A percentile compares a stretch with the other conserved stretches of the same genome.
Conservation (phyloP, 2,329 filamentous ascomycete species). For the Onygenales sp. region DNA sequence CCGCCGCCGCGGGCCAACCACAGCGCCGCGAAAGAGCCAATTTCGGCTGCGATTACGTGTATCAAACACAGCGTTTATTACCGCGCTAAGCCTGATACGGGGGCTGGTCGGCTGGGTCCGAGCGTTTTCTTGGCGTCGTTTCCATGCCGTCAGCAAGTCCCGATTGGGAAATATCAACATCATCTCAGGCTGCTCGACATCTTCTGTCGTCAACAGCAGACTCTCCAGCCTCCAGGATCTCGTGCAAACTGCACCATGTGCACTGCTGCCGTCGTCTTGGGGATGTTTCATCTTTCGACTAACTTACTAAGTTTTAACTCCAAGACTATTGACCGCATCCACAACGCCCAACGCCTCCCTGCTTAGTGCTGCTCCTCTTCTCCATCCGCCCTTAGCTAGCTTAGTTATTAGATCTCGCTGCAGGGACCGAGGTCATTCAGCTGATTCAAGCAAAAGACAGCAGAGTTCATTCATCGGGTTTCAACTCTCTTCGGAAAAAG, state of each 20-base stretch:
- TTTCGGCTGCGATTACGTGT: not conserved
- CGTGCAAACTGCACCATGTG: too few relatives aligned
- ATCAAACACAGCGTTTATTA: not conserved
- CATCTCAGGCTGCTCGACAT: too few relatives aligned
- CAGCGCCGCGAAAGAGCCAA: not conserved
- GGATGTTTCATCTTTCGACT: not conserved
- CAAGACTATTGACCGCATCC: not conserved
- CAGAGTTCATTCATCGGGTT: too few relatives aligned
- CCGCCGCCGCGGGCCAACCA: not conserved
- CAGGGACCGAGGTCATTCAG: not conserved
- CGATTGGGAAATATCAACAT: not conserved
- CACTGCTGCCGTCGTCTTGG: too few relatives aligned
- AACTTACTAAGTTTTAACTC: not conserved
- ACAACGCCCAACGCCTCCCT: not conserved
- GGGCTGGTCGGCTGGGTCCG: not conserved
- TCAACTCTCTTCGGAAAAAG: not conserved
- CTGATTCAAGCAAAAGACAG: not conserved
- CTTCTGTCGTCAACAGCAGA: too few relatives aligned
- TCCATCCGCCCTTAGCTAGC: not conserved
- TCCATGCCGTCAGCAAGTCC: not conserved
- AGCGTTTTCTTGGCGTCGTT: not conserved
- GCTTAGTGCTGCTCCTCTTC: not conserved
- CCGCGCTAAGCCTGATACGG: not conserved
- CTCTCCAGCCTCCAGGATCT: too few relatives aligned
- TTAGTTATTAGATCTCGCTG: not conserved